Percentiles rank a stretch among this genome's conserved stretches.
These are phyloP conservation scores for Quercus phellos DNA, from an alignment of 331 rosid genomes.

Conservation along the genomic window DNA sequence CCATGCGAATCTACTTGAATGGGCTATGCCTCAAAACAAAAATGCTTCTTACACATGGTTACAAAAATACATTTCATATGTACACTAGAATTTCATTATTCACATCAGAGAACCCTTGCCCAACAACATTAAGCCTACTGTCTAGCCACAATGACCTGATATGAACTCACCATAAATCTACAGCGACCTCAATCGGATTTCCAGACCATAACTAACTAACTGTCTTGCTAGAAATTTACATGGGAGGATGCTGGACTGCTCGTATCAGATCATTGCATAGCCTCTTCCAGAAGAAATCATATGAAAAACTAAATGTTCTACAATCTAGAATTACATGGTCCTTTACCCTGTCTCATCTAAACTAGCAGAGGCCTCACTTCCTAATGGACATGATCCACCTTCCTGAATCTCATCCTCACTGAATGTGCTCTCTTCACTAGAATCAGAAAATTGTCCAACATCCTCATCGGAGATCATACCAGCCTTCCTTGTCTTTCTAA, in stretches of 20 bases:
- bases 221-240: background rate
- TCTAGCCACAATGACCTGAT: no score
- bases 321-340: constrained; percentile 28
- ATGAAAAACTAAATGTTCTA: background rate
- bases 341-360: constrained; percentile 55
- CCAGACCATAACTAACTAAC: background rate
- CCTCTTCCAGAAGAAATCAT: background rate
- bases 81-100: constrained; percentile 28
- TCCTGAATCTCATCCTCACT: constrained; percentile 75
- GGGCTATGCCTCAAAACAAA: background rate
- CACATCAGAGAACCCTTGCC: constrained; percentile 7
- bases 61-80: constrained; percentile 37
- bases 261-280: background rate
- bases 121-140: no score
- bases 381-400: constrained; percentile 45
- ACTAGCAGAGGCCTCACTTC: constrained; percentile 66
- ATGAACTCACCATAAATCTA: no score
- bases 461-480: constrained; percentile 59
- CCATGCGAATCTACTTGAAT: no score
- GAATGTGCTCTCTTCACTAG: constrained; percentile 75
- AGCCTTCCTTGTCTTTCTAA: constrained; percentile 56
- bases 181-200: no score
- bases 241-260: background rate
- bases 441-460: constrained; percentile 54
- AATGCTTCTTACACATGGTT: constrained; percentile 3